Evolutionary conservation across 2,329 filamentous ascomycete species (phyloP), one percentile per base, ranked within the genome.

Genomic region (Xylaria sp.): DNA sequence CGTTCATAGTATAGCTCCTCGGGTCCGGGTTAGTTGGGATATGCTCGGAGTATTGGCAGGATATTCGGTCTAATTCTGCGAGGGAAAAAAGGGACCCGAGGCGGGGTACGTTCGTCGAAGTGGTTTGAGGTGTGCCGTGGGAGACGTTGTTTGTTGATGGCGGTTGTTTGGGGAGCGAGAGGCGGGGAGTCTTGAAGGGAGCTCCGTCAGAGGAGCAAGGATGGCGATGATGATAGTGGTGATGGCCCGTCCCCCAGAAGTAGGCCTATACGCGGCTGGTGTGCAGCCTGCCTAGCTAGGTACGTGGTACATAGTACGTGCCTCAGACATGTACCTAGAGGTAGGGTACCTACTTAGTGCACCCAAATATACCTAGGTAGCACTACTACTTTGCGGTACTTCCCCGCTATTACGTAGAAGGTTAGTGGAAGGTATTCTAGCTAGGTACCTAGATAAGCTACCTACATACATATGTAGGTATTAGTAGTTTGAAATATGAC

Each of bases 1-100:
- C 87, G 82, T 92, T 94, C 93, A 97, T 97, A 75, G 71, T 79
- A 69, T 9, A 41, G 34, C 52, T 18, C 25, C n/a, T 65, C 62
- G 51, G 32, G 28, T n/a, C 13, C 39, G 20, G 41, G 20, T 20
- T 13, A 25, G 34, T 56, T 50, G 3, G 9, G 3, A 12, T 44
- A 8, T 18, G 37, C 6, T 56, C 15, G 34, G 23, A 28, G 28
- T 46, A 20, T 13, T 52, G 55, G 52, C 28, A 18, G 28, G 18
- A 55, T 68, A 57, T 50, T 50, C 1, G 28, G 32, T 10, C 15
- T 15, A 10, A 10, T 20, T 41, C 8, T 10, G 15, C 4, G 28
- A 28, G 28, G 28, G 28, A 2, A 28, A 28, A 28, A 20, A 20
- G 48, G 37, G 20, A 15, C 28, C 23, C 15, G n/a, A 10, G 34